A percentile compares a stretch with the other conserved stretches of the same genome.
phyloP scores from a whole-genome alignment of 1,139 yeast genomes.

The Yamadazyma atmosphaerica region DNA sequence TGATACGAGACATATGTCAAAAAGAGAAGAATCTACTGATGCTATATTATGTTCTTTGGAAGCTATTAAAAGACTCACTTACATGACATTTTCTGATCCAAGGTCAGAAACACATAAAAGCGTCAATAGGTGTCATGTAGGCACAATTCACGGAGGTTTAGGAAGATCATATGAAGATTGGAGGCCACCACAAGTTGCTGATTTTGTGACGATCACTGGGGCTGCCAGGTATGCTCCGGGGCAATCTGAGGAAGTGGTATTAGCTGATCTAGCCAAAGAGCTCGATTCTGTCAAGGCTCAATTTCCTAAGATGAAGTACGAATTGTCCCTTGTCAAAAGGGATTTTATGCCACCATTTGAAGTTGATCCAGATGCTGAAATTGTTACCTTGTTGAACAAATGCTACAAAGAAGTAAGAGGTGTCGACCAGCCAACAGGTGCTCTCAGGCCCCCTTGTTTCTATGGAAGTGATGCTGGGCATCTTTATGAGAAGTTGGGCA shows the following conservation, averaged over 20 bases:
- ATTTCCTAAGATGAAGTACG: slow-evolving; percentile 24
- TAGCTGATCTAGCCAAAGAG: slow-evolving; percentile 19
- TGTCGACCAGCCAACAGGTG: slow-evolving; percentile 25
- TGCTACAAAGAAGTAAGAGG: slow-evolving; percentile 19
- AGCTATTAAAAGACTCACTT: slow-evolving; percentile 15
- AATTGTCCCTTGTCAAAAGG: slow-evolving; percentile 17
- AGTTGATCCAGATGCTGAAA: slow-evolving; percentile 20
- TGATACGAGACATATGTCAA: slow-evolving; percentile 17
- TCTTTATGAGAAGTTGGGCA: slow-evolving; percentile 22
- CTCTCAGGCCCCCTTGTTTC: slow-evolving; percentile 25
- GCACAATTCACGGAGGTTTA: slow-evolving; percentile 16
- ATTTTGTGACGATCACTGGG: slow-evolving; percentile 25
- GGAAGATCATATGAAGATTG: slow-evolving; percentile 15
- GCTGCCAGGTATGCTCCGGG: slow-evolving; percentile 28
- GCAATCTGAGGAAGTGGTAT: slow-evolving; percentile 19
- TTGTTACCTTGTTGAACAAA: slow-evolving; percentile 18
- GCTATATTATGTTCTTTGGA: slow-evolving; percentile 17
- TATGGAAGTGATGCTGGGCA: slow-evolving; percentile 29
- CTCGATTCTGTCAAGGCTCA: slow-evolving; percentile 19
- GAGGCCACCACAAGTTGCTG: slow-evolving; percentile 27
- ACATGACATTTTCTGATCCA: slow-evolving; percentile 16
- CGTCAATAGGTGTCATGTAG: slow-evolving; percentile 16
- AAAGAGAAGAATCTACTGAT: slow-evolving; percentile 17
- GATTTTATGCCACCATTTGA: slow-evolving; percentile 29
- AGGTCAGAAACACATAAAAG: slow-evolving; percentile 11